Conservation (phyloP, 331 rosid genomes). For the Malus hybrid region DNA sequence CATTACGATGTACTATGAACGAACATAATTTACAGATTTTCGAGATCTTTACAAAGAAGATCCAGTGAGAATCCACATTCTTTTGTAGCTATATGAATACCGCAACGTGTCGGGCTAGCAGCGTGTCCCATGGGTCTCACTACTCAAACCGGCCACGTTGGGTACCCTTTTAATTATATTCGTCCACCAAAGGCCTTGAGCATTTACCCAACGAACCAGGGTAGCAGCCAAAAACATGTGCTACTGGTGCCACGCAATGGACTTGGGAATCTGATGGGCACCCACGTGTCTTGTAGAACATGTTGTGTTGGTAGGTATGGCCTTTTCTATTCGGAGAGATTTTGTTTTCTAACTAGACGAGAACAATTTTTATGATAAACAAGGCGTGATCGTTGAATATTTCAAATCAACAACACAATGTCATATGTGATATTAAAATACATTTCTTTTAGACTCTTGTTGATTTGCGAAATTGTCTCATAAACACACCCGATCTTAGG, state of each 20-base stretch:
- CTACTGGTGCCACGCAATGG: not conserved
- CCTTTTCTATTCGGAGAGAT: not conserved
- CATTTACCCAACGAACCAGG: not conserved
- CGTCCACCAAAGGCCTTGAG: not conserved
- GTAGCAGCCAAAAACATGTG: constrained; percentile 7
- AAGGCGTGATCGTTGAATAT: not conserved
- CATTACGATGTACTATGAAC: rapidly evolving
- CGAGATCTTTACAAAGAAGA: rapidly evolving
- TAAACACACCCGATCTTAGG: not conserved
- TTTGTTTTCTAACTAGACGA: no score
- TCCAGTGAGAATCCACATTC: no score
- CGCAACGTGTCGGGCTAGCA: constrained; percentile 1
- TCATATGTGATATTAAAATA: no score
- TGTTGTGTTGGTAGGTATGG: not conserved
- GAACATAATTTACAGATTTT: rapidly evolving
- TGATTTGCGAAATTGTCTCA: not conserved
- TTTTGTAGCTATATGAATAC: not conserved
- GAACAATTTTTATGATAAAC: no score
- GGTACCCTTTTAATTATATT: not conserved
- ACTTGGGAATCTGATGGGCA: not conserved
- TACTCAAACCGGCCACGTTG: not conserved
- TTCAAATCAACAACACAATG: no score
- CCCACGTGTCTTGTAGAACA: not conserved
- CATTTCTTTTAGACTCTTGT: not conserved
- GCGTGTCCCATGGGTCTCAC: not conserved